Evolutionary conservation across 2,329 filamentous ascomycete genomes (phyloP), one percentile per base, ranked within the genome.

Genomic region (Colletotrichum sp.): DNA sequence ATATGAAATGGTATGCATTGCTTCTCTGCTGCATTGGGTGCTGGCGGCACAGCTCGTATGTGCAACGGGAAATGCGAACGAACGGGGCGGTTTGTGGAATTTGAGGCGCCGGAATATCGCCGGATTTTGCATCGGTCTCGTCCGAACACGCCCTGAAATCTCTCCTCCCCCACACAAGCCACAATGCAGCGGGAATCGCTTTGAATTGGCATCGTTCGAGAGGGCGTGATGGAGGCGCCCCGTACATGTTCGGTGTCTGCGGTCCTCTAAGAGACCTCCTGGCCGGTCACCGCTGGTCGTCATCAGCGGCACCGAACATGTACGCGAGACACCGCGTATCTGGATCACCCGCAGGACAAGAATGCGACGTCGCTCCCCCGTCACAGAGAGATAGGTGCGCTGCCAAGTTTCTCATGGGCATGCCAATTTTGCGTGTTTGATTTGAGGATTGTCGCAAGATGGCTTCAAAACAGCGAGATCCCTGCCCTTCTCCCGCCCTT

Each of bases 401-500:
- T 58, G 22, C 25, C 27, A 27, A 28, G 62, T 66, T 52, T 64
- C 61, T 30, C 55, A 58, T 13, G 2, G 25, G 61, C n/a, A 64
- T 64, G 32, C 61, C 36, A 52, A 13, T 10, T 52, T 48, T 52
- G 10, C 43, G 39, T n/a, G 15, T 43, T 66, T 68, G 52, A 68
- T 68, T 68, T 30, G 52, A 68, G 52, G 66, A 28, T 25, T 32
- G 61, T 34, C n/a, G 32, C 43, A 52, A 36, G 27, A 34, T 62
- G 58, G 27, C 34, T 48, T 36, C 28, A 58, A 9, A 27, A n/a
- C 55, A 13, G 9, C 16, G 9, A 34, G 25, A 69, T 9, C 27
- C 67, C 43, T 64, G 39, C 28, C 4, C 39, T 75, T 75, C 64
- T 73, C 64, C 64, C 64, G 64, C 30, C 70, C 70, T 73, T 75